Evolutionary conservation across 1,284 basidiomycete species (phyloP), one percentile per base, ranked within the genome.

Genomic region (Farysia itapuensis): DNA sequence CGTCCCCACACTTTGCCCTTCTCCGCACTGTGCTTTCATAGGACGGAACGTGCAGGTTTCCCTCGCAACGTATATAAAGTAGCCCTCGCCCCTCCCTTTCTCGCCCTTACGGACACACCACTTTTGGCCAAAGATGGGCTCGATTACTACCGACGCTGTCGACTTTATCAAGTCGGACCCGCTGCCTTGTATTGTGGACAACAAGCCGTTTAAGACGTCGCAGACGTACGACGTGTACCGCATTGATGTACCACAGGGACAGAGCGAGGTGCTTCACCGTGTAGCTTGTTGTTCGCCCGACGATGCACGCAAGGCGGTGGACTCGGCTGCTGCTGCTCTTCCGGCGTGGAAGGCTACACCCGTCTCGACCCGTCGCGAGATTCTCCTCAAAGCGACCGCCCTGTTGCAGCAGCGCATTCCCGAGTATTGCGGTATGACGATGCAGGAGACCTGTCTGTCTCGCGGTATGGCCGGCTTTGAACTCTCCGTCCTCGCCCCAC

Each of bases 171-270:
- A 25, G 31, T 21, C 33, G 14, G 4, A 12, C 3, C 29, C 51
- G 15, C 48, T 77, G 4, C 75, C 75, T 7, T 67, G 67, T 45
- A 58, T 70, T 39, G 35, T 77, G 45, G 51, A 65, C 46, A 72
- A 70, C 36, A 34, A 67, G 26, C 41, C 65, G 11, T 67, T 48
- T 29, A 43, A 39, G 13, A 64, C 60, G 5, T 22, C 36, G 4
- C 40, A 47, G n/a, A 67, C 61, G 3, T 77, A 65, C 41, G 20
- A 61, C 3, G 66, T 77, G 39, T 48, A 52, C 22, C 58, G 58
- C 12, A 56, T 47, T n/a, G 58, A 61, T 26, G 47, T 50, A 16
- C 46, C 46, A 5, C 32, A 51, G 24, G 19, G 31, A 12, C 15
- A n/a, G 13, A 43, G 49, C 24, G 46, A 63, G 25, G 45, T 66